Evolutionary conservation across 2,329 filamentous ascomycete species (phyloP).

Genomic region (Periconia digitata): DNA sequence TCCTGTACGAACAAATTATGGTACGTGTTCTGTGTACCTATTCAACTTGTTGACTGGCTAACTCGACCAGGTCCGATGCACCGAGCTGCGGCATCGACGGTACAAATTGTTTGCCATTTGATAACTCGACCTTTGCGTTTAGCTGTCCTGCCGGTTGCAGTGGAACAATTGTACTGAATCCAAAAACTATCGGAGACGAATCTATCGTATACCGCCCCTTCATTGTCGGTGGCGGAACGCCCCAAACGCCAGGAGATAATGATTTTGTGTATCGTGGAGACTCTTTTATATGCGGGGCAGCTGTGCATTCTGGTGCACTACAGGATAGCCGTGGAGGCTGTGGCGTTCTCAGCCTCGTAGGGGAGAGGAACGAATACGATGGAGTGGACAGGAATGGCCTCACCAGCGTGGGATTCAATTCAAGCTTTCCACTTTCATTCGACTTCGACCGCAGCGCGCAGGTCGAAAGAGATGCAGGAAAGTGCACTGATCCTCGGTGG

Average conservation of each 20-base stretch:
- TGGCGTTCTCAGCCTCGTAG: constrained; percentile 31
- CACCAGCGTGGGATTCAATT: constrained; percentile 33
- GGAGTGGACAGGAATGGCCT: constrained; percentile 32
- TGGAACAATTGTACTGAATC: constrained; percentile 50
- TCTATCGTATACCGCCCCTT: constrained; percentile 65
- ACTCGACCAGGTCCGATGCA: constrained; percentile 26
- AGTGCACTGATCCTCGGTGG: constrained; percentile 39
- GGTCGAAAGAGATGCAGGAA: constrained; percentile 14
- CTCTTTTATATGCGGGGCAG: constrained; percentile 41
- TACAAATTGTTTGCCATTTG: constrained; percentile 58
- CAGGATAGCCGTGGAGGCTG: constrained; percentile 34
- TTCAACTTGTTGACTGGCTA: not conserved
- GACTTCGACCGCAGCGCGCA: constrained; percentile 22
- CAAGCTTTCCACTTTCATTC: constrained; percentile 39
- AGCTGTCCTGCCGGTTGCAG: constrained; percentile 59
- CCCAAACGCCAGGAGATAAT: constrained; percentile 16
- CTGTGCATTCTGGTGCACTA: constrained; percentile 39
- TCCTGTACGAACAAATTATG: constrained; percentile 70
- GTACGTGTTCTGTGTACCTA: constrained; percentile 41
- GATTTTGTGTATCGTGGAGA: constrained; percentile 36
- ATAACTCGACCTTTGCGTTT: constrained; percentile 55
- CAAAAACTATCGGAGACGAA: constrained; percentile 57
- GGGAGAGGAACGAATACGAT: constrained; percentile 25
- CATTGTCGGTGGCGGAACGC: constrained; percentile 68
- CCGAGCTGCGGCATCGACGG: constrained; percentile 55